A percentile compares a stretch with the other conserved stretches of the same genome.
Conservation (phyloP, 192 early-diverging fungal species). For the Coemansia aciculifera region DNA sequence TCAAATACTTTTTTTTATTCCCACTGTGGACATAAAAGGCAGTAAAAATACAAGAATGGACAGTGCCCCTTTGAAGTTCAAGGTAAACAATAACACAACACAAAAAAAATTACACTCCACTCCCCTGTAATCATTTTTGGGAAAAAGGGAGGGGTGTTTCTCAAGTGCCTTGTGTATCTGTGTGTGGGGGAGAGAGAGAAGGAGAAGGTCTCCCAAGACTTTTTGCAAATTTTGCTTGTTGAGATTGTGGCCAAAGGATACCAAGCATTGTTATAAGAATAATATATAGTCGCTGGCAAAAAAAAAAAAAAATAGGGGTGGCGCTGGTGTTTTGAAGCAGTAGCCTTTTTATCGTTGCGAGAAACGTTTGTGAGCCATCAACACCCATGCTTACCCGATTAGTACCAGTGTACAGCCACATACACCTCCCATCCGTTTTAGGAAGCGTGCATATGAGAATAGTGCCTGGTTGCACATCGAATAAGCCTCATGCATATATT, state of each 20-base stretch:
- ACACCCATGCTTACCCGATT: neutral
- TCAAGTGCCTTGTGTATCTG: neutral
- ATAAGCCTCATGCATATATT: neutral
- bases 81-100: conserved; percentile 22
- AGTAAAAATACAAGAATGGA: conserved; percentile 5
- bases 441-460: neutral
- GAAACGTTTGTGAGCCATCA: neutral
- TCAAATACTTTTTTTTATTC: neutral
- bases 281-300: neutral
- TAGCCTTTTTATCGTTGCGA: neutral
- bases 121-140: neutral
- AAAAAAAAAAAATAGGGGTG: neutral
- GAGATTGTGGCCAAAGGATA: neutral
- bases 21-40: neutral
- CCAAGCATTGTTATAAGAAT: neutral
- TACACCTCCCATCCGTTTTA: neutral
- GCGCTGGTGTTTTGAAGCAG: neutral
- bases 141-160: neutral
- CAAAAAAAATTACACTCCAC: conserved; percentile 9
- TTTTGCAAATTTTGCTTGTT: neutral
- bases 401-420: neutral
- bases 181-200: neutral
- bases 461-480: neutral
- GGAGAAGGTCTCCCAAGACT: neutral
- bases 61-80: neutral